phyloP scores from a whole-genome alignment of 2,329 filamentous ascomycete genomes.

The Fusarium sp. region DNA sequence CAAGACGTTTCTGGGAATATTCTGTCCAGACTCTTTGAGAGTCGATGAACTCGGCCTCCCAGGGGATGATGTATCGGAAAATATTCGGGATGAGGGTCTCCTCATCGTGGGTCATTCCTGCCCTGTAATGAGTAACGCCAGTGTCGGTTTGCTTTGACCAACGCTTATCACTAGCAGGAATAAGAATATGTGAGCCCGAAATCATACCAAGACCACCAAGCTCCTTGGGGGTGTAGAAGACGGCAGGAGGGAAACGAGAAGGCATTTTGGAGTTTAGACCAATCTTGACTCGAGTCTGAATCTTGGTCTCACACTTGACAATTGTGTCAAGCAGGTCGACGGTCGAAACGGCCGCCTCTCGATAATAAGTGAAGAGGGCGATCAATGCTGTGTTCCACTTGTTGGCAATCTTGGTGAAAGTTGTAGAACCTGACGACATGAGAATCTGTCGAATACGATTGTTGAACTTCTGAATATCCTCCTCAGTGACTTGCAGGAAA shows the following conservation, averaged over 20 bases:
- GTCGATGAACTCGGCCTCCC: slow-evolving; percentile 99
- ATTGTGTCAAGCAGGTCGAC: slow-evolving; percentile 95
- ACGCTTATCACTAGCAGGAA: slow-evolving; percentile 95
- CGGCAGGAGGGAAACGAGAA: slow-evolving; percentile 95
- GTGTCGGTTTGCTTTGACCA: slow-evolving; percentile 99
- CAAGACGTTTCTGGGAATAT: slow-evolving; percentile 96
- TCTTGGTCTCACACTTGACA: slow-evolving; percentile 99
- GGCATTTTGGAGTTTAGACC: slow-evolving; percentile 99
- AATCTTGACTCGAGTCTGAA: slow-evolving; percentile 98
- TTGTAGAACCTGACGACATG: slow-evolving; percentile 99
- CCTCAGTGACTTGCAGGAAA: slow-evolving; percentile 96
- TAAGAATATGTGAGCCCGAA: slow-evolving; percentile 96
- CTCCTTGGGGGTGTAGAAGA: slow-evolving; percentile 99
- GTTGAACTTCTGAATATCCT: slow-evolving; percentile 99
- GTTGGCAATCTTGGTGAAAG: slow-evolving; percentile 99
- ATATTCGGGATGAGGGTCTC: slow-evolving; percentile 99
- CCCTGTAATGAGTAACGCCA: slow-evolving; percentile 94
- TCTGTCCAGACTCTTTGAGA: slow-evolving; percentile 99
- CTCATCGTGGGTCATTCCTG: slow-evolving; percentile 98
- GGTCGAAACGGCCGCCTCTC: slow-evolving; percentile 95
- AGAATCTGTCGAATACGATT: slow-evolving; percentile 98
- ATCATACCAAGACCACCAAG: slow-evolving; percentile 98
- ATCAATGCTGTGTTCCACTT: slow-evolving; percentile 99
- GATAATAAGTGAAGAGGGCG: slow-evolving; percentile 97
- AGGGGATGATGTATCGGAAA: slow-evolving; percentile 98